These are phyloP conservation scores for Dipteronia sinensis DNA, from an alignment of 345 rosid genomes.

Conservation along the genomic window DNA sequence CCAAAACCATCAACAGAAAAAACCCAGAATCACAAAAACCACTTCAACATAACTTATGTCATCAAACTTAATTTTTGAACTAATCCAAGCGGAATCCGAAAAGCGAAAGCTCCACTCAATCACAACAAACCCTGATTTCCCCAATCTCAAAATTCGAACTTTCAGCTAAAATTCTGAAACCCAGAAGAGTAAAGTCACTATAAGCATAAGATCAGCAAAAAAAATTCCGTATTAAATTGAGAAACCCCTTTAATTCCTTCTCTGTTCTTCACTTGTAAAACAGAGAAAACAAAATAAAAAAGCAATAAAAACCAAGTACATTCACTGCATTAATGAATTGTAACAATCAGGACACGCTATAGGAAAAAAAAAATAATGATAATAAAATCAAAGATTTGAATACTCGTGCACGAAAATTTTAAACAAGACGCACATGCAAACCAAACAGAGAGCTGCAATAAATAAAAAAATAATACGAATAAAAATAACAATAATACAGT, in stretches of 20 bases:
- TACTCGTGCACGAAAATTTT: conserved; percentile 18
- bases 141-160: conserved; percentile 29
- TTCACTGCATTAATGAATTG: conserved; percentile 22
- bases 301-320: background rate
- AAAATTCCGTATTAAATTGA: conserved; percentile 12
- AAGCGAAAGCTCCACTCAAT: conserved; percentile 23
- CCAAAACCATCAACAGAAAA: conserved; percentile 16
- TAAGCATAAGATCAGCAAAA: conserved; percentile 24
- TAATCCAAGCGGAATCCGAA: conserved; percentile 11
- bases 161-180: conserved; percentile 18
- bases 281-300: background rate
- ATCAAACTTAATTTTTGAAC: background rate
- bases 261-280: conserved; percentile 19
- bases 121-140: conserved; percentile 25
- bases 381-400: conserved; percentile 28
- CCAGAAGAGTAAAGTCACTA: conserved; percentile 27
- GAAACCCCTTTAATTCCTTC: background rate
- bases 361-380: background rate
- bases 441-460: conserved; percentile 6
- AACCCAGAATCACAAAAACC: conserved; percentile 11
- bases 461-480: conserved; percentile 12
- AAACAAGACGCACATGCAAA: conserved; percentile 25
- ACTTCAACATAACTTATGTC: conserved; percentile 5
- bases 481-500: conserved; percentile 16
- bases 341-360: conserved; percentile 17